Percentiles rank a stretch among this genome's conserved stretches.
phyloP scores from a whole-genome alignment of 2,329 filamentous ascomycete genomes.

The Cladorrhinum sp. region DNA sequence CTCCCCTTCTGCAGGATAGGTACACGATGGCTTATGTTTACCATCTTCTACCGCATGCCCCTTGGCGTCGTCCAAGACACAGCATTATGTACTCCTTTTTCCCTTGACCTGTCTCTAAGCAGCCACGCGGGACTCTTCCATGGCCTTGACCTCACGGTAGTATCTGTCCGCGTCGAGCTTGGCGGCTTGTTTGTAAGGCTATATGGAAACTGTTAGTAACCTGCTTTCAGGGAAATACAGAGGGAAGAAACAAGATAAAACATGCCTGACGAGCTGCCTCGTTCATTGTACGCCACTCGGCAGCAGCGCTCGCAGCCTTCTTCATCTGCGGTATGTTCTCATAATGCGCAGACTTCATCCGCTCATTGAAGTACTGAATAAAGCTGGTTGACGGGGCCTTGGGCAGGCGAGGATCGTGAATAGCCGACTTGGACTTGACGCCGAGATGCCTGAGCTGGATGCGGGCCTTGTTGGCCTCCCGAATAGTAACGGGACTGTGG shows the following conservation, averaged over 20 bases:
- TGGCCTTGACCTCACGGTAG: neutral
- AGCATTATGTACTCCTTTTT: neutral
- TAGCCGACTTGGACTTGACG: constrained; percentile 15
- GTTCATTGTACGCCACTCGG: constrained; percentile 44
- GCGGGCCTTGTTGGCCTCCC: constrained; percentile 48
- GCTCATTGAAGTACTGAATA: constrained; percentile 38
- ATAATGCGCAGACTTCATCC: constrained; percentile 34
- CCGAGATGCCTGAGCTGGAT: constrained; percentile 35
- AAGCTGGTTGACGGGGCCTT: constrained; percentile 37
- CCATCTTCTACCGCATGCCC: too few species aligned
- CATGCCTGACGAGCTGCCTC: constrained; percentile 42
- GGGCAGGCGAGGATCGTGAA: constrained; percentile 49
- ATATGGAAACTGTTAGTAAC: neutral
- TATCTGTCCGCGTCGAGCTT: neutral
- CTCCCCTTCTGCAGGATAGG: too few species aligned
- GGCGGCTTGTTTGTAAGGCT: constrained; percentile 13
- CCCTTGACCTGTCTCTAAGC: too few species aligned
- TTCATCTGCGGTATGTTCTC: constrained; percentile 19
- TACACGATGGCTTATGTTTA: too few species aligned
- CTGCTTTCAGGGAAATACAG: neutral
- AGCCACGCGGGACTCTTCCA: neutral
- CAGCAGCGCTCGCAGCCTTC: constrained; percentile 26
- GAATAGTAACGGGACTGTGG: constrained; percentile 39
- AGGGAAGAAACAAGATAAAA: constrained; percentile 9
- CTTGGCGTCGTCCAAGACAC: too few species aligned